phyloP scores from a whole-genome alignment of 129 eudicot species.

The Artemisia annua region DNA sequence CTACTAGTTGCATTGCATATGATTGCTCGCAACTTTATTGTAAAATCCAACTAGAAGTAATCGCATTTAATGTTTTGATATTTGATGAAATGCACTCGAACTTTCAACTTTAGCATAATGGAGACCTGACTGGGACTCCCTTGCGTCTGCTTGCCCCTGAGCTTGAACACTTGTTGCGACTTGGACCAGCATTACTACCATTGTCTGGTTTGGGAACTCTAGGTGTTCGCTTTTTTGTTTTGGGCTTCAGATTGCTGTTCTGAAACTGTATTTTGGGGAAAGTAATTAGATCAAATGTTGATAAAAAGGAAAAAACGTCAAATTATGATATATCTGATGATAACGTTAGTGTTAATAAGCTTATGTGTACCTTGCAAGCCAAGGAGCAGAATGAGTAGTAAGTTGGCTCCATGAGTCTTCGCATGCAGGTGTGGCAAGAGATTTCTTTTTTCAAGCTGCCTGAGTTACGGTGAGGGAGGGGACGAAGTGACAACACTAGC shows the following conservation, averaged over 20 bases:
- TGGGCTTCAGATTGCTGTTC: not conserved
- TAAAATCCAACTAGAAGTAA: not conserved
- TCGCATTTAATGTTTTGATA: too few relatives aligned
- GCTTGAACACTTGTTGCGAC: not conserved
- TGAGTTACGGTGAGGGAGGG: conserved; percentile 36
- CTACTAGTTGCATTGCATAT: not conserved
- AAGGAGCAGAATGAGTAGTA: conserved; percentile 44
- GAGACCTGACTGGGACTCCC: conserved; percentile 13
- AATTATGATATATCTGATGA: not conserved
- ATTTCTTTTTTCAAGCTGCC: conserved; percentile 31
- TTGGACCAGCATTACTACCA: not conserved
- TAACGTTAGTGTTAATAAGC: not conserved
- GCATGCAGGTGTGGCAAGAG: conserved; percentile 42
- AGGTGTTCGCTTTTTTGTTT: not conserved
- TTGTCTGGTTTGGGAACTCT: conserved; percentile 1
- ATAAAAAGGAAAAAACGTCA: not conserved
- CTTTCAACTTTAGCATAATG: not conserved
- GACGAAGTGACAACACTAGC: conserved; percentile 18
- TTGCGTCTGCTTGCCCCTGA: conserved; percentile 6
- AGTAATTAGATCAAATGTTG: not conserved
- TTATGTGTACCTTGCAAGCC: conserved; percentile 50
- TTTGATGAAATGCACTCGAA: too few relatives aligned
- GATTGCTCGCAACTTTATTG: not conserved
- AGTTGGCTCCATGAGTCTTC: conserved; percentile 35
- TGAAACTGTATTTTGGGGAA: not conserved